A percentile compares a stretch with the other conserved stretches of the same genome.
These are phyloP conservation scores for Fusarium xylarioides DNA, from an alignment of 2,329 filamentous ascomycete species.

Conservation along the genomic window DNA sequence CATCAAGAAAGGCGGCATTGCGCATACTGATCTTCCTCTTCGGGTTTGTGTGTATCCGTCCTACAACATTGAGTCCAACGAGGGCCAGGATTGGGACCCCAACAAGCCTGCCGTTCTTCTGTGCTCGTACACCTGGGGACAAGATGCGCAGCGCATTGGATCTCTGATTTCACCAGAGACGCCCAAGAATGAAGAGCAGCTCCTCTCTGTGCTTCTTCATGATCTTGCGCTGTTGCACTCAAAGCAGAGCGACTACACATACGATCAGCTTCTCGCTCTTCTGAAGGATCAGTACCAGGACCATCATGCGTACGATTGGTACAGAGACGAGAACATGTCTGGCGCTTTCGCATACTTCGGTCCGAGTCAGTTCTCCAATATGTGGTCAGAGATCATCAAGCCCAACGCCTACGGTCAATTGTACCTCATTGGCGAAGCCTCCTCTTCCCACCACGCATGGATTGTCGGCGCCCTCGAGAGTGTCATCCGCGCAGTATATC, in stretches of 20 bases:
- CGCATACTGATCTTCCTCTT: slow-evolving; percentile 43
- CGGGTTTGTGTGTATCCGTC: slow-evolving; percentile 47
- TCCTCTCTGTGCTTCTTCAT: slow-evolving; percentile 13
- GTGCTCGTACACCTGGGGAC: slow-evolving; percentile 33
- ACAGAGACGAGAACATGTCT: slow-evolving; percentile 34
- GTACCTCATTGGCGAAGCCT: slow-evolving; percentile 33
- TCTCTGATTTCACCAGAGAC: slow-evolving; percentile 19
- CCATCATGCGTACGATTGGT: slow-evolving; percentile 35
- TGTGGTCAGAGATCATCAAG: slow-evolving; percentile 38
- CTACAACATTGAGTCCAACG: slow-evolving; percentile 31
- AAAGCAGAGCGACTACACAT: not conserved
- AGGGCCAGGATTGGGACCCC: not conserved
- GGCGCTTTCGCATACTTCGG: slow-evolving; percentile 39
- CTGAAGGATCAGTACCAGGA: slow-evolving; percentile 15
- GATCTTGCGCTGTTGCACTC: slow-evolving; percentile 26
- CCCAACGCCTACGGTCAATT: slow-evolving; percentile 34
- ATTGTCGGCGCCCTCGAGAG: slow-evolving; percentile 35
- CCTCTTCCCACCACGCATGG: slow-evolving; percentile 36
- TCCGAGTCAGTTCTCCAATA: slow-evolving; percentile 31
- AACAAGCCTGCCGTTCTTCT: slow-evolving; percentile 27
- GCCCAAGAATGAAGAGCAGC: slow-evolving; percentile 18
- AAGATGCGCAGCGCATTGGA: slow-evolving; percentile 31
- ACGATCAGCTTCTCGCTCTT: not conserved
- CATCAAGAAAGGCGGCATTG: slow-evolving; percentile 14
- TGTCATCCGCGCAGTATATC: slow-evolving; percentile 24